Evolutionary conservation across 805 yeast species (phyloP), one percentile per base, ranked within the genome.

Genomic region (Novakomyces olei): DNA sequence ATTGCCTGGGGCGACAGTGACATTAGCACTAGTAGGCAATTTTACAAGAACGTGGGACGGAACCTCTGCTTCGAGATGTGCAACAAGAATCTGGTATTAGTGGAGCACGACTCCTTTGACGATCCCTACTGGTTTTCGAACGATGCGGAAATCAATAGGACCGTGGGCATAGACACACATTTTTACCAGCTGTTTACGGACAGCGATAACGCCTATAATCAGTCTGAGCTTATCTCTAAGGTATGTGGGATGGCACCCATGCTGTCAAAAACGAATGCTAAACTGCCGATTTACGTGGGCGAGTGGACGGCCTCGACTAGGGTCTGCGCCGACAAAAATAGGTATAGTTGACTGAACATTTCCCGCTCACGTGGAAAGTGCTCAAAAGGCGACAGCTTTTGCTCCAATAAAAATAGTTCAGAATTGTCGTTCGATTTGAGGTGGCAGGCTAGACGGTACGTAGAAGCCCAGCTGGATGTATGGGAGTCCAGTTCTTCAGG

Each of bases 401-500:
- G n/a, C n/a, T n/a, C n/a, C 19, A 67, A 93, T 49, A 76, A 63
- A 51, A 66, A 66, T 44, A 46, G 61, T 31, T 32, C 44, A 30
- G 44, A 63, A 29, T 81, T 88, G 80, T 56, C 75, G 6, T 57
- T 55, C 3, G 63, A 63, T 26, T 63, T 65, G 44, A 65, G 61
- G 46, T 44, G 45, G n/a, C 59, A 67, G 39, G 67, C 72, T 30
- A 69, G 93, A 50, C 61, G 57, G 42, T 80, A 60, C 48, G 61
- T 81, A 32, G 94, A 81, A 56, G 92, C 93, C 29, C 94, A 81
- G 60, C 57, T 83, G 48, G 93, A 81, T 49, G 78, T 92, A 2
- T 72, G 59, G 44, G 63, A 63, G 42, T 53, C 54, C 27, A 31
- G 69, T 37, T 63, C 62, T 26, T n/a, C n/a, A n/a, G 95, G 95